phyloP scores from a whole-genome alignment of 139 green algal genomes.

The Picochlorum costavermella region DNA sequence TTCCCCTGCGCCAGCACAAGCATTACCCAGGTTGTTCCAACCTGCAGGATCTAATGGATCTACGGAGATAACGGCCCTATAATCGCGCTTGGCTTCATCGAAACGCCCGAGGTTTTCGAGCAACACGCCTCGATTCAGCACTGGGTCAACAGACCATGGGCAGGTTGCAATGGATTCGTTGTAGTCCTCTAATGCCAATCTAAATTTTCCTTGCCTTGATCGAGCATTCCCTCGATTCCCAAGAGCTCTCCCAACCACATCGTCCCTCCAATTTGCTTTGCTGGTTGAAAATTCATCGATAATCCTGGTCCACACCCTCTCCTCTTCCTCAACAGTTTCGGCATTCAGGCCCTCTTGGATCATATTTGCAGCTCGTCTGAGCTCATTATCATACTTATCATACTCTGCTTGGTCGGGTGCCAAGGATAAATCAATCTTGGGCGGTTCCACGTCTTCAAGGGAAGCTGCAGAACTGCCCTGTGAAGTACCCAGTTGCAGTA shows the following conservation, averaged over 20 bases:
- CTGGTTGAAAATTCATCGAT: slow-evolving; percentile 25
- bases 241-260: slow-evolving; percentile 62
- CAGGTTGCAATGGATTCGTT: slow-evolving; percentile 63
- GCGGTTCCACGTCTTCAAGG: too few relatives aligned
- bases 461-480: too few relatives aligned
- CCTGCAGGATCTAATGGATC: slow-evolving; percentile 57
- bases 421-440: background rate
- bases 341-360: slow-evolving; percentile 71
- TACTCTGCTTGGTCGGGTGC: slow-evolving; percentile 39
- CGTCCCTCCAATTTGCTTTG: slow-evolving; percentile 60
- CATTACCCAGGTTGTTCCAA: slow-evolving; percentile 86
- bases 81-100: slow-evolving; percentile 68
- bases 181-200: slow-evolving; percentile 66
- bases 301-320: slow-evolving; percentile 59
- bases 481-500: too few relatives aligned
- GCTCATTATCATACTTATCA: slow-evolving; percentile 51
- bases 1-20: slow-evolving; percentile 8
- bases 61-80: slow-evolving; percentile 58
- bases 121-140: slow-evolving; percentile 74
- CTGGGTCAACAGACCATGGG: slow-evolving; percentile 77
- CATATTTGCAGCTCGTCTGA: slow-evolving; percentile 50
- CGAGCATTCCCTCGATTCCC: slow-evolving; percentile 85
- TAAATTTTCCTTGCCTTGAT: slow-evolving; percentile 60
- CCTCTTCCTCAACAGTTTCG: slow-evolving; percentile 49
- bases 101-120: slow-evolving; percentile 61